These are phyloP conservation scores for Arthrobotrys entomopaga DNA, from an alignment of 2,329 filamentous ascomycete species.

Conservation along the genomic window DNA sequence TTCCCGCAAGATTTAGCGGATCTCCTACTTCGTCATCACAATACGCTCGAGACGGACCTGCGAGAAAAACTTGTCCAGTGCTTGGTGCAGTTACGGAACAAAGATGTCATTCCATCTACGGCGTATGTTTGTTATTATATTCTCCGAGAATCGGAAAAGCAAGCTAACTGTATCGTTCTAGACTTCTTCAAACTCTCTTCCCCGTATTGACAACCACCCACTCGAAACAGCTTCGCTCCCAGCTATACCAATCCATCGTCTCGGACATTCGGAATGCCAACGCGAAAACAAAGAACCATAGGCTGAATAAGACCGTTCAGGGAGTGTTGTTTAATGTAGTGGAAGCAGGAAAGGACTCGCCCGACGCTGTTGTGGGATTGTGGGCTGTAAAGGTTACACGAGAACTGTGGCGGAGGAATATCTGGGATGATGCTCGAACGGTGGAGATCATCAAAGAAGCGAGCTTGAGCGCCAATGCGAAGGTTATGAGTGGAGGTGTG, in stretches of 20 bases:
- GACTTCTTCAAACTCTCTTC: constrained; percentile 87
- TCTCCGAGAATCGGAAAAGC: constrained; percentile 42
- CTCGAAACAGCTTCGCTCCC: constrained; percentile 84
- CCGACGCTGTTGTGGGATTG: constrained; percentile 82
- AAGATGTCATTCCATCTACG: constrained; percentile 88
- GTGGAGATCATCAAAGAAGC: constrained; percentile 99
- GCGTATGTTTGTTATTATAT: constrained; percentile 63
- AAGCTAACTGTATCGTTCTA: constrained; percentile 22
- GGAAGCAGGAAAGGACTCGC: constrained; percentile 67
- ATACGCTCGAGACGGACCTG: constrained; percentile 81
- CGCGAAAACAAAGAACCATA: constrained; percentile 86
- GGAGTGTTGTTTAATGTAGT: constrained; percentile 92
- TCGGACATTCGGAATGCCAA: constrained; percentile 90
- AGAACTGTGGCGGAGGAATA: constrained; percentile 94
- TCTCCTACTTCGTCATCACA: constrained; percentile 83
- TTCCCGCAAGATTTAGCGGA: constrained; percentile 85
- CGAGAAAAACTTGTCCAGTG: constrained; percentile 94
- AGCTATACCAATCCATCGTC: constrained; percentile 90
- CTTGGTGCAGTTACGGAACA: constrained; percentile 84
- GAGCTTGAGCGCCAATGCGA: constrained; percentile 86
- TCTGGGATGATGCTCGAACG: constrained; percentile 93
- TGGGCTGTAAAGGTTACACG: constrained; percentile 97
- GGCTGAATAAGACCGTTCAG: constrained; percentile 90
- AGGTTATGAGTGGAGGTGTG: constrained; percentile 86
- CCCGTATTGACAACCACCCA: constrained; percentile 91